Percentiles rank a stretch among this genome's conserved stretches.
Evolutionary conservation across 495 filamentous ascomycete species (phyloP).

Genomic region (Aspergillus heteromorphus): DNA sequence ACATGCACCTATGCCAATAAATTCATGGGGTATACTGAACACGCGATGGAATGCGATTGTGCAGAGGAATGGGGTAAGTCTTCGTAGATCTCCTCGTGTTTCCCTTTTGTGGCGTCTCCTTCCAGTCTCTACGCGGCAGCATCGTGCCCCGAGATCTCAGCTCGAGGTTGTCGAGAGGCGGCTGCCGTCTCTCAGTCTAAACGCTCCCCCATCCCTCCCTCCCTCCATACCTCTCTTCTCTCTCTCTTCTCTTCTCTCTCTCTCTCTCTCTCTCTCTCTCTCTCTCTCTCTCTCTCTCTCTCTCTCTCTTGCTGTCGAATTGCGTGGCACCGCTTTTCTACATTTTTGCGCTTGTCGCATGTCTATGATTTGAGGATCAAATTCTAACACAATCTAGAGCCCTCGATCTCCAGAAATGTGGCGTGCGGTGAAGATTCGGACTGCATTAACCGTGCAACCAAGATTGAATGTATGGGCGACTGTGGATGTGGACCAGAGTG

Average conservation of each 20-base stretch:
- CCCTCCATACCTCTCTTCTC: not conserved
- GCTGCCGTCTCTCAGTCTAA: not conserved
- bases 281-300: not conserved
- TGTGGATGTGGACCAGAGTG: slow-evolving; percentile 85
- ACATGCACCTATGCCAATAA: slow-evolving; percentile 85
- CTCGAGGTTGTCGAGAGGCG: not conserved
- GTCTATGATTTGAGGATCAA: not conserved
- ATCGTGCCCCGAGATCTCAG: not conserved
- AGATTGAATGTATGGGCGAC: slow-evolving; percentile 86
- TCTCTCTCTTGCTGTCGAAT: not conserved
- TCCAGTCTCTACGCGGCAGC: not conserved
- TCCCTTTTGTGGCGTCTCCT: not conserved
- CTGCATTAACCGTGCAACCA: slow-evolving; percentile 97
- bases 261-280: not conserved
- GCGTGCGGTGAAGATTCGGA: slow-evolving; percentile 96
- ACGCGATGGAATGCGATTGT: slow-evolving; percentile 94
- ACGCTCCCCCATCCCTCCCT: not conserved
- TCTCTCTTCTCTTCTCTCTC: slow-evolving; percentile 2
- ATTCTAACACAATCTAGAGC: slow-evolving; percentile 48
- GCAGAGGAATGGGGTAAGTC: slow-evolving; percentile 91
- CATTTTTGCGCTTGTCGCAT: no score
- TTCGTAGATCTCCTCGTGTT: slow-evolving; percentile 3
- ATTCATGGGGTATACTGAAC: slow-evolving; percentile 82
- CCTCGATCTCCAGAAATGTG: slow-evolving; percentile 56
- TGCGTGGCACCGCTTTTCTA: no score